These are phyloP conservation scores for Starmera amethionina DNA, from an alignment of 805 yeast genomes.

Conservation along the genomic window DNA sequence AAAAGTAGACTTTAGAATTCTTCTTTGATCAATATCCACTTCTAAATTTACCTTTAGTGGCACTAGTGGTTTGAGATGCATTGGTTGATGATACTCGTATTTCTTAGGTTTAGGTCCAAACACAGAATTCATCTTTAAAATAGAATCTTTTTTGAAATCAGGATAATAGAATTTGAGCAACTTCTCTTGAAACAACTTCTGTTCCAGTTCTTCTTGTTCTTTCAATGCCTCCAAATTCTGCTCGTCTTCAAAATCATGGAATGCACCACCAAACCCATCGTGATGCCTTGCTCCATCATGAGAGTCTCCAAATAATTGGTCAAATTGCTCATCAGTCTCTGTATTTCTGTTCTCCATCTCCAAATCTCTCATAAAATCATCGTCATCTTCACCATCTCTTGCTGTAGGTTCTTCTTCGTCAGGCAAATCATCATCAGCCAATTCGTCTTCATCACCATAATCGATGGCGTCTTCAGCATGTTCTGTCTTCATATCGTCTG, in stretches of 20 bases:
- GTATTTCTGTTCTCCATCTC: conserved; percentile 19
- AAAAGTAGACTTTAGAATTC: conserved; percentile 32
- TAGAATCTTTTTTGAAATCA: conserved; percentile 41
- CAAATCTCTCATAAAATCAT: conserved; percentile 28
- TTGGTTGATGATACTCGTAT: conserved; percentile 35
- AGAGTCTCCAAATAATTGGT: conserved; percentile 23
- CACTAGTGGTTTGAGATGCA: conserved; percentile 22
- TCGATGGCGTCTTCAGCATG: conserved; percentile 93
- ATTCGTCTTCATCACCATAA: conserved; percentile 88
- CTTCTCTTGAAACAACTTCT: conserved; percentile 18
- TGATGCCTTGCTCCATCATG: conserved; percentile 12
- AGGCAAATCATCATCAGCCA: conserved; percentile 75
- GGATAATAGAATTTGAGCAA: conserved; percentile 49
- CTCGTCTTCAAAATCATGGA: neutral
- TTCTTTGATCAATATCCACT: conserved; percentile 50
- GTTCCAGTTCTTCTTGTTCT: conserved; percentile 14
- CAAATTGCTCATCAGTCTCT: conserved; percentile 4
- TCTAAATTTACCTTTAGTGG: conserved; percentile 57
- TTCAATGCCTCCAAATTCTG: conserved; percentile 6
- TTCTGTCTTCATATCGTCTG: conserved; percentile 24
- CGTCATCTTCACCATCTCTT: conserved; percentile 24
- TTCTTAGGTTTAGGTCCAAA: conserved; percentile 54
- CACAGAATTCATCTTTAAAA: conserved; percentile 54
- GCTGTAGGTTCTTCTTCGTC: conserved; percentile 18
- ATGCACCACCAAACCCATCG: conserved; percentile 12